A percentile compares a stretch with the other conserved stretches of the same genome.
Evolutionary conservation across 768 basidiomycete species (phyloP).

Genomic region (Lentinus tigrinus): DNA sequence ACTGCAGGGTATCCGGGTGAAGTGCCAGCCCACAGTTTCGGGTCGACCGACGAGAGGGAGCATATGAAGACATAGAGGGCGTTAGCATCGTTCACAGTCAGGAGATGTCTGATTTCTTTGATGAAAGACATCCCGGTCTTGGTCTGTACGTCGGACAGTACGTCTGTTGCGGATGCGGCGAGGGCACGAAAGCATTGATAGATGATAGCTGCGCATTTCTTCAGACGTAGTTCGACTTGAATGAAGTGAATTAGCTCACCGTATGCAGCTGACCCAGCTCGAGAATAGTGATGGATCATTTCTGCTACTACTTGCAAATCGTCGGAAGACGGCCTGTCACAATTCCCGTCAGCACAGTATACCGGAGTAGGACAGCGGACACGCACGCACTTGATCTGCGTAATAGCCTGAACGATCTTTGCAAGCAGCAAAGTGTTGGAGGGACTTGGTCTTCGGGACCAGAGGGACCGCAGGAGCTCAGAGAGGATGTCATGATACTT

Average conservation of each 20-base stretch:
- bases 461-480: conserved; percentile 13
- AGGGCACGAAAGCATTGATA: conserved; percentile 23
- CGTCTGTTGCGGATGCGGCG: neutral
- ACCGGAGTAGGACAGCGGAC: neutral
- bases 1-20: conserved; percentile 46
- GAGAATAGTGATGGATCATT: conserved; percentile 12
- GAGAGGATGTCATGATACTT: conserved; percentile 12
- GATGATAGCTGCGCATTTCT: conserved; percentile 11
- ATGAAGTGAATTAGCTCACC: conserved; percentile 1
- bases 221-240: neutral
- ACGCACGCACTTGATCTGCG: conserved; percentile 15
- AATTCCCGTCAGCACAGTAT: neutral
- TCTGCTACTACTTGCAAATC: conserved; percentile 14
- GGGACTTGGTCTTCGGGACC: conserved; percentile 12
- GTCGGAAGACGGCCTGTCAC: conserved; percentile 13
- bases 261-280: conserved; percentile 1
- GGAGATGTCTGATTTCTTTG: conserved; percentile 51
- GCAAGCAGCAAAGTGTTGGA: conserved; percentile 9
- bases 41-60: conserved; percentile 59
- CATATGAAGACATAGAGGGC: conserved; percentile 65
- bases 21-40: conserved; percentile 68
- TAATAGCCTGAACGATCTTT: conserved; percentile 15
- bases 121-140: conserved; percentile 30
- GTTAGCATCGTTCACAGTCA: conserved; percentile 57
- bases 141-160: conserved; percentile 13